A percentile compares a stretch with the other conserved stretches of the same genome.
phyloP scores from a whole-genome alignment of 257 asterid genomes.

The Linderniella brevidens region DNA sequence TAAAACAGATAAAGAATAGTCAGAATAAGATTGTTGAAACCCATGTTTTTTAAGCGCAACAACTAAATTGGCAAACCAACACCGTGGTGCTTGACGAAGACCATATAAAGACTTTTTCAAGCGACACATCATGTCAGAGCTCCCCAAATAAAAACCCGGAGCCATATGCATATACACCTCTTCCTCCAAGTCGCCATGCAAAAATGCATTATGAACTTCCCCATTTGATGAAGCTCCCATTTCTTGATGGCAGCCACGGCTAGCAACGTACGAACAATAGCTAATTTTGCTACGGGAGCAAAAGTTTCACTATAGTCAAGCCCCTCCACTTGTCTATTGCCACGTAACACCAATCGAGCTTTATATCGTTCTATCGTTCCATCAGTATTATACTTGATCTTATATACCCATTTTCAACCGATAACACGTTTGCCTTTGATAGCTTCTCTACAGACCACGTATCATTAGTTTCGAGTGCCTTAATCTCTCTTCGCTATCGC shows the following conservation, averaged over 20 bases:
- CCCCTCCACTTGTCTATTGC: neutral
- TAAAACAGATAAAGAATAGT: neutral
- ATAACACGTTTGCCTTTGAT: neutral
- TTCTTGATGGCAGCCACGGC: neutral
- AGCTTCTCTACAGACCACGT: neutral
- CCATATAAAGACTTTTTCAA: slow-evolving; percentile 1
- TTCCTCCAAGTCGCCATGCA: neutral
- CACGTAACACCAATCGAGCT: neutral
- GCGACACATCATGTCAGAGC: neutral
- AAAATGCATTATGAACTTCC: neutral
- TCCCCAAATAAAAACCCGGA: neutral
- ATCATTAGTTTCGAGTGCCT: neutral
- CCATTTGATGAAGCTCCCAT: slow-evolving; percentile 1
- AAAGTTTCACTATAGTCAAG: neutral
- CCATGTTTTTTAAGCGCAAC: neutral
- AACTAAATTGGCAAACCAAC: slow-evolving; percentile 1
- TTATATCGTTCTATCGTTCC: neutral
- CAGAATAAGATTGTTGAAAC: neutral
- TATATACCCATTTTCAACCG: neutral
- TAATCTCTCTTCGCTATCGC: neutral
- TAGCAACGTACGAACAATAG: neutral
- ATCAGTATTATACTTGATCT: neutral
- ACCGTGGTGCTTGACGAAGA: neutral
- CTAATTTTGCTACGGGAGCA: neutral
- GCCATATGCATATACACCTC: neutral